Evolutionary conservation across 345 rosid genomes (phyloP).

Genomic region (Brassica cretica): DNA sequence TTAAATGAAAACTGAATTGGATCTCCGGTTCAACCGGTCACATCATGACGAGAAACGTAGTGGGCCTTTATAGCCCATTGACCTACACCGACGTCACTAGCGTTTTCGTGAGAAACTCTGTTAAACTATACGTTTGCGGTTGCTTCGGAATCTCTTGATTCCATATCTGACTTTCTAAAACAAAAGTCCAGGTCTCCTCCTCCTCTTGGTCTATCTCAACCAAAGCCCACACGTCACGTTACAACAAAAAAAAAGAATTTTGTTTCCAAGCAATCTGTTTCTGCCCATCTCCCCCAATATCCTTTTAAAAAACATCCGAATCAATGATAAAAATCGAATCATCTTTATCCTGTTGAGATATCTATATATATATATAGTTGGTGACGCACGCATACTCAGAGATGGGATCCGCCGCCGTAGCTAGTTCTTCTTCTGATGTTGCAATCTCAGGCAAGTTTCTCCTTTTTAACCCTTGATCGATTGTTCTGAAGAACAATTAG

Average conservation of each 20-base stretch:
- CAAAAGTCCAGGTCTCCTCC: conserved; percentile 14
- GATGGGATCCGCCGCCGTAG: conserved; percentile 36
- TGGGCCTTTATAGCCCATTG: conserved; percentile 24
- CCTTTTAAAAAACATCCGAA: conserved; percentile 18
- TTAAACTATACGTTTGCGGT: not conserved
- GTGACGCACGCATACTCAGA: conserved; percentile 7
- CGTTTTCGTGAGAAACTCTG: not conserved
- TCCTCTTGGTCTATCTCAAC: conserved; percentile 25
- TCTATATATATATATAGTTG: conserved; percentile 13
- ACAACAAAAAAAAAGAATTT: not conserved
- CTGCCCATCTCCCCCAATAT: conserved; percentile 23
- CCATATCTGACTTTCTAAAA: not conserved
- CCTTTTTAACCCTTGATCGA: not conserved
- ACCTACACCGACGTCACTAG: not conserved
- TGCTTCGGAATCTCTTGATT: not conserved
- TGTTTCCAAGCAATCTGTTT: conserved; percentile 16
- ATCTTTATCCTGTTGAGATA: conserved; percentile 14
- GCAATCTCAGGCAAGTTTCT: conserved; percentile 39
- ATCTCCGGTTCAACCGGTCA: not conserved
- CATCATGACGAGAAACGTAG: not conserved
- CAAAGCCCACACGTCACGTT: conserved; percentile 44
- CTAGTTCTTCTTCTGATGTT: conserved; percentile 23
- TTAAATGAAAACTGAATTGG: not conserved
- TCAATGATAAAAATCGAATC: conserved; percentile 26
- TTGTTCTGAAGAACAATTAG: not conserved